Conservation (phyloP, 768 basidiomycete genomes). For the Paxillus involutus region DNA sequence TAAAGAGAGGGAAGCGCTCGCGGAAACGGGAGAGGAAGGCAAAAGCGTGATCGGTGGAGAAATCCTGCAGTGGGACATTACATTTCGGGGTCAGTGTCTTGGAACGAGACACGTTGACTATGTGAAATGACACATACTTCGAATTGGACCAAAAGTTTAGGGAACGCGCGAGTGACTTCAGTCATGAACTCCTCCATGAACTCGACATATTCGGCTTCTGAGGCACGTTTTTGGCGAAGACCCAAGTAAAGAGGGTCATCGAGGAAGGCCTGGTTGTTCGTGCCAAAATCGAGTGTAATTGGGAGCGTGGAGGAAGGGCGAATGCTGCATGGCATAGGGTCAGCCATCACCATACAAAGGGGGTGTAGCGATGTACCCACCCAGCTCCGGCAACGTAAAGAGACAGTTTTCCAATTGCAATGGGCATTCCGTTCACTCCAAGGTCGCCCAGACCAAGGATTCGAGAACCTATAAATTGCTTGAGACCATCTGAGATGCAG, state of each 20-base stretch:
- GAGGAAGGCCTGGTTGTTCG: conserved; percentile 77
- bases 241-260: conserved; percentile 92
- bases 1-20: conserved; percentile 76
- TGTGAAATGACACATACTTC: conserved; percentile 44
- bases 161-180: conserved; percentile 73
- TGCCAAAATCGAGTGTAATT: conserved; percentile 86
- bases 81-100: no score
- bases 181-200: conserved; percentile 96
- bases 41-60: conserved; percentile 91
- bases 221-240: conserved; percentile 65
- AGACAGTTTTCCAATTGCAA: conserved; percentile 90
- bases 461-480: conserved; percentile 57
- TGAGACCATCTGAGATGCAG: conserved; percentile 1
- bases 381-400: conserved; percentile 90
- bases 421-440: conserved; percentile 83
- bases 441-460: conserved; percentile 88
- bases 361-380: conserved; percentile 36
- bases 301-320: conserved; percentile 78
- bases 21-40: conserved; percentile 77
- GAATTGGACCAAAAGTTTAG: conserved; percentile 83
- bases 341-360: background rate
- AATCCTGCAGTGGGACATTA: conserved; percentile 54
- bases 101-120: background rate
- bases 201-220: conserved; percentile 63
- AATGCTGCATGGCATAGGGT: conserved; percentile 44